Conservation (phyloP, 331 rosid genomes). For the Rosa hybrid region DNA sequence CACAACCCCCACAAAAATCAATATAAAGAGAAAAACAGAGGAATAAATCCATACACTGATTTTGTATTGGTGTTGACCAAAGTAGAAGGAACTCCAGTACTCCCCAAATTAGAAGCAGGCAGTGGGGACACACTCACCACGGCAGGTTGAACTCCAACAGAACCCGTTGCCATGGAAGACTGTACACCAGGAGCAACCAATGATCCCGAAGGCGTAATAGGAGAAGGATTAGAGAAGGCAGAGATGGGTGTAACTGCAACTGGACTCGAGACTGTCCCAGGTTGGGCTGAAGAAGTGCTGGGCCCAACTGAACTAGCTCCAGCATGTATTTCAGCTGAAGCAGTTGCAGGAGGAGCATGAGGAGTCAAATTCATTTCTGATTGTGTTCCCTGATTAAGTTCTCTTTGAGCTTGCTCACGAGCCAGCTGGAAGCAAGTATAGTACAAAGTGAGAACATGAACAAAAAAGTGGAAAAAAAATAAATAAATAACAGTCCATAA, state of each 20-base stretch:
- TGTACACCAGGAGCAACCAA: conserved; percentile 41
- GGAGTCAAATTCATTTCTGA: conserved; percentile 48
- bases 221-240: conserved; percentile 59
- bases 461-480: background rate
- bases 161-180: conserved; percentile 40
- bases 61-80: conserved; percentile 43
- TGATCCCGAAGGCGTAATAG: conserved; percentile 47
- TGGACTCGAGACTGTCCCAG: conserved; percentile 68
- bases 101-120: conserved; percentile 48
- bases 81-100: conserved; percentile 53
- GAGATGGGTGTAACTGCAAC: conserved; percentile 68
- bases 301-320: conserved; percentile 46
- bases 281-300: conserved; percentile 40
- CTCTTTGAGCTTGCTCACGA: conserved; percentile 88
- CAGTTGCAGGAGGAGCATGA: conserved; percentile 39
- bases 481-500: conserved; percentile 15
- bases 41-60: conserved; percentile 51
- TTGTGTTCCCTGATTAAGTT: conserved; percentile 52
- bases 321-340: conserved; percentile 46
- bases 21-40: conserved; percentile 8
- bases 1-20: conserved; percentile 10
- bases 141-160: conserved; percentile 52
- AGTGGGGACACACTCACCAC: conserved; percentile 38
- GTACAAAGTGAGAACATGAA: conserved; percentile 16
- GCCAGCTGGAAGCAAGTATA: conserved; percentile 68